Evolutionary conservation across 768 basidiomycete species (phyloP).

Genomic region (Brasilioporus rufonigricans): DNA sequence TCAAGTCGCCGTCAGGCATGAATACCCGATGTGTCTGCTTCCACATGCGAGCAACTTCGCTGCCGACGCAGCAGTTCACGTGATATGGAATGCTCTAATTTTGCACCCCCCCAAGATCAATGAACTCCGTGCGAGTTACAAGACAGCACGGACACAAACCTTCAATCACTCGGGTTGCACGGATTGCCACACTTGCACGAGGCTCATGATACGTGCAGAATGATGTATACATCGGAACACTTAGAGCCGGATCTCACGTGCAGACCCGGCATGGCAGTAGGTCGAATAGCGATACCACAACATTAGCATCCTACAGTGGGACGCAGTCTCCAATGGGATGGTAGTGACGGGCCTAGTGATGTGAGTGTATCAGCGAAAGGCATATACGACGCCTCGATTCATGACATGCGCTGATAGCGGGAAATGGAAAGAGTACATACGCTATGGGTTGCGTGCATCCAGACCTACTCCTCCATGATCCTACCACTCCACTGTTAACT

Average conservation of each 20-base stretch:
- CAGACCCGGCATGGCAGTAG: neutral
- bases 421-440: neutral
- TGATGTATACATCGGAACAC: neutral
- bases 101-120: too few relatives aligned
- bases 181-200: slow-evolving; percentile 1
- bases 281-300: neutral
- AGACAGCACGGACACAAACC: too few relatives aligned
- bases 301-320: neutral
- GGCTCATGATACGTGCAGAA: slow-evolving; percentile 4
- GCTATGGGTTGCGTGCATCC: neutral
- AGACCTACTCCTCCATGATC: neutral
- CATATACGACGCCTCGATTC: neutral
- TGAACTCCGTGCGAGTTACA: too few relatives aligned
- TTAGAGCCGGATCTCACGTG: neutral
- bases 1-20: too few relatives aligned
- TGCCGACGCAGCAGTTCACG: too few relatives aligned
- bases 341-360: neutral
- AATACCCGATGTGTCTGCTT: too few relatives aligned
- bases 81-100: too few relatives aligned
- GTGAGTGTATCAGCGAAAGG: neutral
- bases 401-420: neutral
- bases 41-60: too few relatives aligned
- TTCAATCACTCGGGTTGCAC: neutral
- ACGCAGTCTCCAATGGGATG: too few relatives aligned
- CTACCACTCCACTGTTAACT: neutral